These are phyloP conservation scores for Anaeromyces robustus DNA, from an alignment of 192 early-diverging fungal genomes.

Conservation along the genomic window DNA sequence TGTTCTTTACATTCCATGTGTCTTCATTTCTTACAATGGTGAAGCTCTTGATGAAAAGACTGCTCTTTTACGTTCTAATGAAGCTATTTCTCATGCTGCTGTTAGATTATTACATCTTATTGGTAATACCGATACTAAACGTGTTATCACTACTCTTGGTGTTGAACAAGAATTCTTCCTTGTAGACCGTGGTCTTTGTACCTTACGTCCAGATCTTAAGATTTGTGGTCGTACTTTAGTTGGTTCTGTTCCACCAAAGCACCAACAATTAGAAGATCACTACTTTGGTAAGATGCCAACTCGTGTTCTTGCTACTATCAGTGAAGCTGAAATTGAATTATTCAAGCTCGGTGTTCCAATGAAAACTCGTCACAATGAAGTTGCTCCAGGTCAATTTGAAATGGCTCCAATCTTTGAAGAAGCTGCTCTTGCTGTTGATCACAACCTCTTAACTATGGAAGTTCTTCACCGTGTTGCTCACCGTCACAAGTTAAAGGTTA, in stretches of 20 bases:
- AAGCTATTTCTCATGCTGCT: slow-evolving; percentile 65
- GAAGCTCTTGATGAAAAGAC: slow-evolving; percentile 99
- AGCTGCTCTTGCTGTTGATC: slow-evolving; percentile 87
- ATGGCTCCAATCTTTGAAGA: slow-evolving; percentile 98
- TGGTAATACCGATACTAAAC: slow-evolving; percentile 50
- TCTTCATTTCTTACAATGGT: slow-evolving; percentile 99
- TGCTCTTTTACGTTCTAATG: slow-evolving; percentile 80
- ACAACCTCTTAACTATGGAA: slow-evolving; percentile 97
- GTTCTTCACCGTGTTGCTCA: slow-evolving; percentile 92
- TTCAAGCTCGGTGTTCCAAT: slow-evolving; percentile 87
- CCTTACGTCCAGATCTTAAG: slow-evolving; percentile 90
- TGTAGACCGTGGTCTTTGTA: slow-evolving; percentile 87
- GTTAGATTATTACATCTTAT: slow-evolving; percentile 68
- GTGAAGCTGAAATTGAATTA: slow-evolving; percentile 88
- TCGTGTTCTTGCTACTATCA: slow-evolving; percentile 77
- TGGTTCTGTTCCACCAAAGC: slow-evolving; percentile 85
- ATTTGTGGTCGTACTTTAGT: slow-evolving; percentile 87
- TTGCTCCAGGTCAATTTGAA: slow-evolving; percentile 96
- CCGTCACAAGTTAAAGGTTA: slow-evolving; percentile 86
- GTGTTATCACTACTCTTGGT: slow-evolving; percentile 82
- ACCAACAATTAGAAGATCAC: slow-evolving; percentile 99
- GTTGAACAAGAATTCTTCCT: slow-evolving; percentile 99
- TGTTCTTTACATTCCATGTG: slow-evolving; percentile 90
- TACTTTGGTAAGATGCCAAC: slow-evolving; percentile 97
- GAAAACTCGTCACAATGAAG: slow-evolving; percentile 99